These are phyloP conservation scores for Vitis cinerea DNA, from an alignment of 164 flowering plant genomes.

Conservation along the genomic window DNA sequence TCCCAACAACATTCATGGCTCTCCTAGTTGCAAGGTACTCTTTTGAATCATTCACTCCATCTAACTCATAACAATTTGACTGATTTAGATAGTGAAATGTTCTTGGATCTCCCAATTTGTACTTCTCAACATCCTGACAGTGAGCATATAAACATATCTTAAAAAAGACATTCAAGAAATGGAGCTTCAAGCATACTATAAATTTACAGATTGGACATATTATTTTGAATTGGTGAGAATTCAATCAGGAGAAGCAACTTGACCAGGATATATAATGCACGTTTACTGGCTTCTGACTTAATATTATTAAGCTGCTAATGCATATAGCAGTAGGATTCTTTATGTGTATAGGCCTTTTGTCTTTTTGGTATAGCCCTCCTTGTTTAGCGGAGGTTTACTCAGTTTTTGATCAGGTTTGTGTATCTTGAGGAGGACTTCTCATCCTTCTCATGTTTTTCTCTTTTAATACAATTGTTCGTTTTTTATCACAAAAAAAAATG, in stretches of 20 bases:
- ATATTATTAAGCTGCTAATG: too few relatives aligned
- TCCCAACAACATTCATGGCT: slow-evolving; percentile 90
- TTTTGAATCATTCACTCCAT: slow-evolving; percentile 68
- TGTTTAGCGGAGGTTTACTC: too few relatives aligned
- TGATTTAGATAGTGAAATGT: slow-evolving; percentile 84
- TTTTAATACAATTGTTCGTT: too few relatives aligned
- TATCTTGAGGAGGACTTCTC: too few relatives aligned
- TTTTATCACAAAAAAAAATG: too few relatives aligned
- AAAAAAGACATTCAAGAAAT: background rate
- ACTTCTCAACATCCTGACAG: slow-evolving; percentile 63
- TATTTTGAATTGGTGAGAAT: background rate
- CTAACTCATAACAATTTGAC: slow-evolving; percentile 71
- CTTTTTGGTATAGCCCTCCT: too few relatives aligned
- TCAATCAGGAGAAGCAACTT: background rate
- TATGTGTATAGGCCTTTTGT: too few relatives aligned
- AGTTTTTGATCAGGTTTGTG: too few relatives aligned
- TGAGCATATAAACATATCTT: background rate
- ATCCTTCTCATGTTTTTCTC: too few relatives aligned
- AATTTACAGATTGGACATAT: background rate
- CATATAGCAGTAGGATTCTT: too few relatives aligned
- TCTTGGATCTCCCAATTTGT: slow-evolving; percentile 68
- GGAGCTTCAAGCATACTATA: background rate
- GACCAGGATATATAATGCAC: background rate
- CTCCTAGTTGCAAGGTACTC: slow-evolving; percentile 78
- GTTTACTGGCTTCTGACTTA: too few relatives aligned